A percentile compares a stretch with the other conserved stretches of the same genome.
These are phyloP conservation scores for Ascomycota sp. DNA, from an alignment of 2,329 filamentous ascomycete species.

Conservation along the genomic window DNA sequence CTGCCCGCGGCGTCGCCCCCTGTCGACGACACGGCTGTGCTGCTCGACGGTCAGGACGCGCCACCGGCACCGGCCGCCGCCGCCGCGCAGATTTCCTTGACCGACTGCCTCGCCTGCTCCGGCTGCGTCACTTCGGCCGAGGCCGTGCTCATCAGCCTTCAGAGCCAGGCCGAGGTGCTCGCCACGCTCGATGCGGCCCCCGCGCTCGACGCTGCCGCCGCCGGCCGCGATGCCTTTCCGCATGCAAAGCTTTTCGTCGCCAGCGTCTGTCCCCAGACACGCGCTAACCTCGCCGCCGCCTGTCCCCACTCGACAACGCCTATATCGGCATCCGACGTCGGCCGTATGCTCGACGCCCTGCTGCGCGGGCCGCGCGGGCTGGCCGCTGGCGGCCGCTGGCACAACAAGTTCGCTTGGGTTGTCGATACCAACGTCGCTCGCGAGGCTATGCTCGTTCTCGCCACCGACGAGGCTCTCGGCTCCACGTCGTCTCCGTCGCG, in stretches of 20 bases:
- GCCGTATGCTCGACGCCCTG: constrained; percentile 65
- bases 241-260: constrained; percentile 71
- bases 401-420: constrained; percentile 71
- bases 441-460: constrained; percentile 64
- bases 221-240: constrained; percentile 31
- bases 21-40: constrained; percentile 71
- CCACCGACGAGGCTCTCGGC: constrained; percentile 47
- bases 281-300: constrained; percentile 78
- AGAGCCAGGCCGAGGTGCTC: constrained; percentile 84
- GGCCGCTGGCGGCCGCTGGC: constrained; percentile 45
- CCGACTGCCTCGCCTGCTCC: constrained; percentile 91
- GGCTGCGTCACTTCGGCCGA: constrained; percentile 96
- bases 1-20: constrained; percentile 35
- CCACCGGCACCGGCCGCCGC: too few species aligned
- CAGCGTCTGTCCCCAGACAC: constrained; percentile 77
- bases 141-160: constrained; percentile 84
- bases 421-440: constrained; percentile 74
- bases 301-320: too few species aligned
- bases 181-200: constrained; percentile 53
- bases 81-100: constrained; percentile 79
- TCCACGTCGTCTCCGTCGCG: constrained; percentile 11
- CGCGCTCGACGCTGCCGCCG: constrained; percentile 16
- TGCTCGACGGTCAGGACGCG: constrained; percentile 60
- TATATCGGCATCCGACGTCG: constrained; percentile 52
- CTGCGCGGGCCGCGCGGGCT: constrained; percentile 49